Conservation (phyloP, 1,284 basidiomycete species). For the Moesziomyces parantarcticus region DNA sequence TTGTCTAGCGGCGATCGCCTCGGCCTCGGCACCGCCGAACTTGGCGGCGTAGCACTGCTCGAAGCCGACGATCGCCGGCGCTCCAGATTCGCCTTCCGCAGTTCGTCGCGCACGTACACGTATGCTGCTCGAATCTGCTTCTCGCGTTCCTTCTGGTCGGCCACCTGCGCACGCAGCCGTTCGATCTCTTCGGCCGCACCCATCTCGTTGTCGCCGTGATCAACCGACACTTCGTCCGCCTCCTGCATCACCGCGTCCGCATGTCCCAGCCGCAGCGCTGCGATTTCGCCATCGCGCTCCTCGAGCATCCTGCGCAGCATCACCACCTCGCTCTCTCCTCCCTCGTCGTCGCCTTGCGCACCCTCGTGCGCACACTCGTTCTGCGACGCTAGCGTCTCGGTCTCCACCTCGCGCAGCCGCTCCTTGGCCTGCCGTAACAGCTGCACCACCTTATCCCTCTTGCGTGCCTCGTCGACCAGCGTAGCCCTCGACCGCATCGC, state of each 20-base stretch:
- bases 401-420: conserved; percentile 31
- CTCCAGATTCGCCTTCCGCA: conserved; percentile 49
- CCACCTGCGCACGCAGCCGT: conserved; percentile 29
- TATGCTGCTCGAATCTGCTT: conserved; percentile 57
- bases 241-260: conserved; percentile 34
- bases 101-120: conserved; percentile 54
- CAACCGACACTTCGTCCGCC: conserved; percentile 1
- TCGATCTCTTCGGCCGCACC: conserved; percentile 13
- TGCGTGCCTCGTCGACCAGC: conserved; percentile 38
- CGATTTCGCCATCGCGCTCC: conserved; percentile 38
- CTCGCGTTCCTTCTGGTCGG: conserved; percentile 49
- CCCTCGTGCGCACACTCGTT: no score
- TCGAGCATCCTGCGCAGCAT: conserved; percentile 19
- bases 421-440: conserved; percentile 36
- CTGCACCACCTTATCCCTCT: conserved; percentile 40
- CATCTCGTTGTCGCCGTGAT: background rate
- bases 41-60: background rate
- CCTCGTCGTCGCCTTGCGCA: no score
- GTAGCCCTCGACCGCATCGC: conserved; percentile 21
- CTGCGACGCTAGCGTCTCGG: conserved; percentile 4
- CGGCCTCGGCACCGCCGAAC: no score
- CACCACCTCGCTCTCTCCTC: conserved; percentile 12
- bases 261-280: conserved; percentile 21
- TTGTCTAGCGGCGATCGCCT: background rate
- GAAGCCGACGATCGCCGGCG: conserved; percentile 26